Evolutionary conservation across 768 basidiomycete species (phyloP), one percentile per base, ranked within the genome.

Genomic region (Gymnopilus dilepis): DNA sequence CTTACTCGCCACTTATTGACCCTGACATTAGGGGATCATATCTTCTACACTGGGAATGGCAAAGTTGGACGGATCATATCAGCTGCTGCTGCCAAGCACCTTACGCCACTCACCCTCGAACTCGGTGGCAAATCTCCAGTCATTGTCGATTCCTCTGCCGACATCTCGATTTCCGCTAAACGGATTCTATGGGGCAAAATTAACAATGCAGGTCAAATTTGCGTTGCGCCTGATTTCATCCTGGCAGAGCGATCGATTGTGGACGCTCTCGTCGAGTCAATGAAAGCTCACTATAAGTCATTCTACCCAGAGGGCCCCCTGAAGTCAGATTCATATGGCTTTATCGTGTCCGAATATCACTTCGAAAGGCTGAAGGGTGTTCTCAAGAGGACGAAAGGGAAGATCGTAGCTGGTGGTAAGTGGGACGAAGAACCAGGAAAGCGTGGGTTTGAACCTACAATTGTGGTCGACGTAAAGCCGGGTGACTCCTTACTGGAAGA

Each of bases 151-250:
- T 67, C 68, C 11, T 61, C 61, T 2, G 58, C 52, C 41, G 76
- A 85, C 67, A 64, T 86, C 64, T 73, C 79, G 5, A 61, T 87
- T 31, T 82, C 85, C 0, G 91, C 89, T 3, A 84, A 82, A 67
- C 82, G 90, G 7, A 80, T 90, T 33, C 72, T 90, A 26, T 89
- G 84, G 82, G 90, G 86, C 0, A 92, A 91, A 72, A 75, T 76
- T 8, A 78, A 74, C 59, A 91, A 92, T 63, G 78, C 84, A 1
- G 91, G 91, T 8, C 90, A 90, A 80, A 83, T 86, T 1, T 93
- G 92, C 63, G 77, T 87, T n/a, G 76, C 86, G 4, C 82, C 82
- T 2, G 82, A 84, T 65, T 82, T 79, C 50, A 73, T 83, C 9
- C 66, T 82, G 24, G 73, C 78, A 17, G 76, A 76, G 6, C 70